Conservation (phyloP, 2,329 filamentous ascomycete species). For the Elsinoe necatrix region DNA sequence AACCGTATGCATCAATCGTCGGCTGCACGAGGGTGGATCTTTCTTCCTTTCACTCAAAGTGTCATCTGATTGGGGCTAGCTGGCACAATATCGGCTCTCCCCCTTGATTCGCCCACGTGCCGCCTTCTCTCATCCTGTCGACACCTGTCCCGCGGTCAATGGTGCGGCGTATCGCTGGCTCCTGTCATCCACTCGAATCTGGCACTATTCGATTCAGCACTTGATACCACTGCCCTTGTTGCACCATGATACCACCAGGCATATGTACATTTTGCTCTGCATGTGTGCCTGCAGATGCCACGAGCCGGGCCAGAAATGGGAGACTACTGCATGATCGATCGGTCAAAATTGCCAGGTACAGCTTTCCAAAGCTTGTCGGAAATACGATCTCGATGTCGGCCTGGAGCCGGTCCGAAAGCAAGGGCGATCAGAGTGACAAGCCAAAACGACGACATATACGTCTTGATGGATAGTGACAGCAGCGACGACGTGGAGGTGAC, state of each 20-base stretch:
- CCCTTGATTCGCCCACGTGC: constrained; percentile 13
- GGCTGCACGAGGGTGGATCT: constrained; percentile 4
- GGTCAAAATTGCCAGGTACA: not conserved
- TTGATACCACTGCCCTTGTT: not conserved
- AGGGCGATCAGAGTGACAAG: not conserved
- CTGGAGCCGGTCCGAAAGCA: not conserved
- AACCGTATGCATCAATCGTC: constrained; percentile 1
- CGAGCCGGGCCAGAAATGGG: not conserved
- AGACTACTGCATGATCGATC: not conserved
- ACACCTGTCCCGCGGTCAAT: constrained; percentile 1
- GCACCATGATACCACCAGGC: not conserved
- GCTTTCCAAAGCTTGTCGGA: not conserved
- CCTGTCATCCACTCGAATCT: not conserved
- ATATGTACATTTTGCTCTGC: not conserved
- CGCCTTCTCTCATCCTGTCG: constrained; percentile 4
- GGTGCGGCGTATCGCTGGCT: constrained; percentile 9
- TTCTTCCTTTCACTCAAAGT: not conserved
- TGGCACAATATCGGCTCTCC: not conserved
- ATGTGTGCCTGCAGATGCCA: constrained; percentile 1
- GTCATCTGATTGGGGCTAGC: constrained; percentile 5
- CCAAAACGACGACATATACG: not conserved
- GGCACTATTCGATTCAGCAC: not conserved
- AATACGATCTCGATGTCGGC: not conserved
- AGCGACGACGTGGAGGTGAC: not conserved
- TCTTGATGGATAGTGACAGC: not conserved